phyloP scores from a whole-genome alignment of 495 filamentous ascomycete species.

The Pseudevernia furfuracea region DNA sequence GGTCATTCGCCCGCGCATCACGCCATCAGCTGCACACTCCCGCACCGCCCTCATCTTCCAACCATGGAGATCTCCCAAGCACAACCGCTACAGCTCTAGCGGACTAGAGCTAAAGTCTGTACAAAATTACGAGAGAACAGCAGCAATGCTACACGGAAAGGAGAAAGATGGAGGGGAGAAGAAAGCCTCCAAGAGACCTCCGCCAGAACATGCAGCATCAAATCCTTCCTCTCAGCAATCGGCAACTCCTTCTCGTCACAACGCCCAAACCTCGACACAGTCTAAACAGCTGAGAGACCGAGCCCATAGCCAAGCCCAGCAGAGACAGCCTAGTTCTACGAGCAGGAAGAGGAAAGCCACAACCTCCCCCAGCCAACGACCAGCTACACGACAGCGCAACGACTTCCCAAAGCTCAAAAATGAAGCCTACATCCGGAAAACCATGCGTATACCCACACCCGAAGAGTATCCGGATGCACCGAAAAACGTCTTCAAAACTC shows the following conservation, averaged over 20 bases:
- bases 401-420: constrained; percentile 17
- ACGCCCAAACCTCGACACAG: not conserved
- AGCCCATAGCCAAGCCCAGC: not conserved
- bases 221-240: not conserved
- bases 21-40: constrained; percentile 1
- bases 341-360: constrained; percentile 21
- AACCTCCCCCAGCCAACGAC: not conserved
- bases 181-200: not conserved
- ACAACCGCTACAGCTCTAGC: constrained; percentile 10
- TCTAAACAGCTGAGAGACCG: not conserved
- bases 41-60: not conserved
- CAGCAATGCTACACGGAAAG: constrained; percentile 13
- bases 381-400: constrained; percentile 14
- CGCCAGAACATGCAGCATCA: not conserved
- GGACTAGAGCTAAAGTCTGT: not conserved
- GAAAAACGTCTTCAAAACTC: constrained; percentile 25
- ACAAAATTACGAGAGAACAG: not conserved
- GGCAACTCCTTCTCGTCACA: not conserved
- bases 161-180: too few relatives aligned
- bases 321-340: not conserved
- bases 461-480: constrained; percentile 20
- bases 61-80: not conserved
- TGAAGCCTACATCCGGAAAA: constrained; percentile 17
- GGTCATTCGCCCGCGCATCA: constrained; percentile 14
- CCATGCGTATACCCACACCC: constrained; percentile 19